Percentiles rank a stretch among this genome's conserved stretches.
Evolutionary conservation across 192 early-diverging fungal species (phyloP).

Genomic region (Coemansia umbellata): DNA sequence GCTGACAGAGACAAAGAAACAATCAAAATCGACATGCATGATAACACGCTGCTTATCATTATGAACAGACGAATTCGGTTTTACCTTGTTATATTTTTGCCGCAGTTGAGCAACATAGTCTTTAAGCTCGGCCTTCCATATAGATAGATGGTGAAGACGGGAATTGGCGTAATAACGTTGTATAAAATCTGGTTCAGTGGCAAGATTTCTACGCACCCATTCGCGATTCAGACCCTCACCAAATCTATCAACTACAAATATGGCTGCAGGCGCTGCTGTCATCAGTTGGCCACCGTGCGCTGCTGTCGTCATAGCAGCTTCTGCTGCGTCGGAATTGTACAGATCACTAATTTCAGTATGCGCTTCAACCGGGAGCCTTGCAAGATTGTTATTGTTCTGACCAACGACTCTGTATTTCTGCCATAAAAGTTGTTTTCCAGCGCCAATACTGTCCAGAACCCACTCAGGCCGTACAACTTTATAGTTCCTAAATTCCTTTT

Average conservation of each 20-base stretch:
- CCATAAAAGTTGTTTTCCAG: slow-evolving; percentile 63
- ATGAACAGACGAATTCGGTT: neutral
- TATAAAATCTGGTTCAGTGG: slow-evolving; percentile 53
- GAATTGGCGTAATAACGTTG: slow-evolving; percentile 64
- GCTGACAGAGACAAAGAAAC: slow-evolving; percentile 87
- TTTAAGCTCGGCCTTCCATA: slow-evolving; percentile 79
- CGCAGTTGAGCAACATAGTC: slow-evolving; percentile 47
- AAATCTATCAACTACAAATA: slow-evolving; percentile 27
- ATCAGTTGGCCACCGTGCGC: neutral
- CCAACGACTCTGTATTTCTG: slow-evolving; percentile 44
- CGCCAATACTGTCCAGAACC: slow-evolving; percentile 68
- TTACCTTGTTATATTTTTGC: neutral
- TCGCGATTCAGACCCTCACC: slow-evolving; percentile 33
- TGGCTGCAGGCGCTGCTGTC: neutral
- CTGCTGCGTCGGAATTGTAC: neutral
- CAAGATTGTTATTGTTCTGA: neutral
- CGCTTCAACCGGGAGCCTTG: neutral
- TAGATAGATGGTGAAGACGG: slow-evolving; percentile 71
- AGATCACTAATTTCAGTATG: neutral
- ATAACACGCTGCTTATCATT: slow-evolving; percentile 24
- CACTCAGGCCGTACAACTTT: slow-evolving; percentile 70
- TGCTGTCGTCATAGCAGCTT: neutral
- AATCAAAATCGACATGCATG: slow-evolving; percentile 92
- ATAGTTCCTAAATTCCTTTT: slow-evolving; percentile 62
- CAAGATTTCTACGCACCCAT: slow-evolving; percentile 41